These are phyloP conservation scores for Neurospora sp. DNA, from an alignment of 495 filamentous ascomycete species.

Conservation along the genomic window DNA sequence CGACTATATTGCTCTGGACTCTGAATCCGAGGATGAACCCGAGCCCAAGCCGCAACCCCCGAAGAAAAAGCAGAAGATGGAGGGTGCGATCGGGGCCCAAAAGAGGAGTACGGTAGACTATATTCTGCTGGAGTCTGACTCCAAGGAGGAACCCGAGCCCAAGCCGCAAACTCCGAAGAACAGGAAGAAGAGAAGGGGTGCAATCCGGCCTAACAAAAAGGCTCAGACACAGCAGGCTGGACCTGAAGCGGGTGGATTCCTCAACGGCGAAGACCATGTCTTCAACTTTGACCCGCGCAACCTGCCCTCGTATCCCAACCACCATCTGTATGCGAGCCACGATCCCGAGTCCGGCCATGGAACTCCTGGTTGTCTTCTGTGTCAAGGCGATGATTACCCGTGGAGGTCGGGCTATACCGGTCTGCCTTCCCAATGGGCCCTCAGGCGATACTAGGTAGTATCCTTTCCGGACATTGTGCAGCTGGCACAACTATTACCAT, in stretches of 20 bases:
- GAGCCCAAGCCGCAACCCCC: background rate
- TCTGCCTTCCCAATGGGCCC: background rate
- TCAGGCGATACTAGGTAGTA: background rate
- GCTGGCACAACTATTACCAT: no score
- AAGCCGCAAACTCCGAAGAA: background rate
- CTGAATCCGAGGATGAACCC: background rate
- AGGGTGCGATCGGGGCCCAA: background rate
- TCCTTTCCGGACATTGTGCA: no score
- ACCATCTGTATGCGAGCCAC: background rate
- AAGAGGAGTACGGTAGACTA: background rate
- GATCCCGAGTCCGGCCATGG: background rate
- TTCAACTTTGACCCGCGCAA: background rate
- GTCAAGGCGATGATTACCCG: background rate
- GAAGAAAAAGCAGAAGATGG: background rate
- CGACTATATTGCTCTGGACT: background rate
- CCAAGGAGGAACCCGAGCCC: no score
- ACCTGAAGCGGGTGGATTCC: background rate
- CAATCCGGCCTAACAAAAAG: background rate
- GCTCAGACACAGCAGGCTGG: background rate
- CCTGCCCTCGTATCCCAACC: background rate
- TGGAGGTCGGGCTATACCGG: background rate
- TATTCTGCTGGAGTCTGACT: background rate
- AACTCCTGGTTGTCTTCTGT: background rate
- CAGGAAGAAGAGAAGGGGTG: background rate
- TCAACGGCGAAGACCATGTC: background rate